Base-by-base conservation (phyloP, 768 basidiomycete genomes). In the Suillus bovinus region DNA sequence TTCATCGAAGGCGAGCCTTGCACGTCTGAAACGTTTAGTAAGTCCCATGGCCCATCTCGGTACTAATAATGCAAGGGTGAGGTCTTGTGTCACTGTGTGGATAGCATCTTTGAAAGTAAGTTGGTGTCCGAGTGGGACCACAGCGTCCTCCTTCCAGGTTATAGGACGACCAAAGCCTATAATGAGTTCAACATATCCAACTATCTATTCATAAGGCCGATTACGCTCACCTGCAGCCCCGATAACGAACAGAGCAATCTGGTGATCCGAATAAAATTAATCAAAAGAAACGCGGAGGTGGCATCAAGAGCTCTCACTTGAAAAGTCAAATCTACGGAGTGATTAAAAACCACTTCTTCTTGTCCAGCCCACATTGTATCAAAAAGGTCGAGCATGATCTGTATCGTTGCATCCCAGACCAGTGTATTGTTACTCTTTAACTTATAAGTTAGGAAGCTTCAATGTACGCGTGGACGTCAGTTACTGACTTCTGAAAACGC, bases 201-300 rank as follows among this genome's bases (percentile, higher is more conserved):
- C 11, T 14, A 36, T 17, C 27, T 31, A 11, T 8, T n/a, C 4
- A 5, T 39, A 64, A 61, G 2, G n/a, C 14, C 2, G n/a, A 33
- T 24, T 8, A 11, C 22, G 17, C 68, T 31, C 62, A 81, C 82
- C 85, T 62, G 86, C 85, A 4, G 77, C 78, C 36, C 84, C 78
- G 61, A 86, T 84, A 33, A 85, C 80, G 58, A 83, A 81, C 3
- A 86, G 78, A 0, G 85, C 81, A 41, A 86, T 79, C 85, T 86
- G 17, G 47, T 9, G 22, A 60, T 24, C 29, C 38, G 24, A 13
- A 52, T 27, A 8, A 14, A 16, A 34, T 63, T 27, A 68, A 66
- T n/a, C n/a, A n/a, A n/a, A n/a, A 14, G 72, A 73, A 17, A 68
- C 57, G 72, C 49, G 27, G n/a, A n/a, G n/a, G n/a, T n/a, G n/a